Percentiles rank a stretch among this genome's conserved stretches.
phyloP scores from a whole-genome alignment of 176 grass and related monocot species.

The Ananas comosus region DNA sequence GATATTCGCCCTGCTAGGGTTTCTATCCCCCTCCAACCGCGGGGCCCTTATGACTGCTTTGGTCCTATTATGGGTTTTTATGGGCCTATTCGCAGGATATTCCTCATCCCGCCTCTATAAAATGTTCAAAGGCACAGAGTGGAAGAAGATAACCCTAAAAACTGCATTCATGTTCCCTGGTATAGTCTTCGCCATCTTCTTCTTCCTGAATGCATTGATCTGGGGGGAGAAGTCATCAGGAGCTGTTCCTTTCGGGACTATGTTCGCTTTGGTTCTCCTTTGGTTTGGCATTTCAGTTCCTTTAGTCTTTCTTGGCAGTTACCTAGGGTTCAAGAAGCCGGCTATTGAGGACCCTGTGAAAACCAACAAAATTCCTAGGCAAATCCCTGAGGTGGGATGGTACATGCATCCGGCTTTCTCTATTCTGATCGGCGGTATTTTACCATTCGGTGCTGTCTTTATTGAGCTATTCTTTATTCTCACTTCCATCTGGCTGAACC shows the following conservation, averaged over 20 bases:
- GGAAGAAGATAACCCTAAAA: conserved; percentile 77
- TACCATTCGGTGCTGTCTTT: conserved; percentile 70
- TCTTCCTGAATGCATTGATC: conserved; percentile 68
- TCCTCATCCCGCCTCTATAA: conserved; percentile 65
- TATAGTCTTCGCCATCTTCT: conserved; percentile 57
- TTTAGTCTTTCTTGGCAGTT: conserved; percentile 72
- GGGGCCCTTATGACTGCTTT: conserved; percentile 68
- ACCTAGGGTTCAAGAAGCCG: conserved; percentile 64
- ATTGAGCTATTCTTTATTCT: conserved; percentile 85
- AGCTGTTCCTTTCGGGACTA: conserved; percentile 73
- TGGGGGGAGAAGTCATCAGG: conserved; percentile 83
- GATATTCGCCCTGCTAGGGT: conserved; percentile 71
- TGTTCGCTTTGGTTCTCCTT: conserved; percentile 59
- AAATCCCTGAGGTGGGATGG: conserved; percentile 75
- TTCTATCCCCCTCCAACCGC: conserved; percentile 66
- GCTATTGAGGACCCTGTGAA: conserved; percentile 63
- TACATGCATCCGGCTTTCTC: conserved; percentile 64
- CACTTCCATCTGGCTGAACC: conserved; percentile 72
- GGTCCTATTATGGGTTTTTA: conserved; percentile 79
- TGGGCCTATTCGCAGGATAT: conserved; percentile 67
- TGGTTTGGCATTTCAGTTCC: conserved; percentile 81
- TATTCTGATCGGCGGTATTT: conserved; percentile 52
- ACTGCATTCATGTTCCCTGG: conserved; percentile 80
- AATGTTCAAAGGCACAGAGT: conserved; percentile 76
- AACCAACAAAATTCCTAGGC: conserved; percentile 70